Evolutionary conservation across 495 filamentous ascomycete genomes (phyloP), one percentile per base, ranked within the genome.

Genomic region (Aspergillus hancockii): DNA sequence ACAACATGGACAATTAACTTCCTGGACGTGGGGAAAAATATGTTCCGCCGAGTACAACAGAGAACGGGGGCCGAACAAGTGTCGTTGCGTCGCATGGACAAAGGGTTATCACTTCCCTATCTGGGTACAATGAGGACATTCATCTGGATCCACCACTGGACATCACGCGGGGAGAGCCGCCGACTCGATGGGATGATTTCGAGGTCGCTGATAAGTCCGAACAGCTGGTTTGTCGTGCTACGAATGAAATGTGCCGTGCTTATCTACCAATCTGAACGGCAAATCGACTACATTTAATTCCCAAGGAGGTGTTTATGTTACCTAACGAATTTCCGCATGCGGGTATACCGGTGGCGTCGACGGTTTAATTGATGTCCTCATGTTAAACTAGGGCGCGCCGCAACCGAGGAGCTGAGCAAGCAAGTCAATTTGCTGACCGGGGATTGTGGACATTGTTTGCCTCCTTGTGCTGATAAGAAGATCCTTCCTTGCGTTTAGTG

Each of bases 261-360:
- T 62, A 62, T 62, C 60, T 54, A 30, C 47, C 31, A 10, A 25
- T 22, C 14, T 46, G 4, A 47, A 40, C 31, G 28, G 53, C 51
- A 18, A 30, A 40, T 52, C 8, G 43, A 47, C 43, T 47, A 16
- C 16, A 3, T n/a, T 36, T 32, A 23, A 4, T 3, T 14, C 34
- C 19, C 38, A 36, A 12, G 14, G 16, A 43, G 4, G 22, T 23
- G 43, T 61, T 62, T 57, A 63, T 62, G 59, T 67, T 67, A 67
- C 64, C 64, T 67, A 67, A 67, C n/a, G 13, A 40, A 54, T 53
- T 53, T 53, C 51, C 51, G 31, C 13, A 53, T 22, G 31, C 51
- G 31, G 51, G 18, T 34, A 23, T 53, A 22, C 28, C 51, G 32
- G 51, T 53, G 51, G 51, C 32, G 51, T 38, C 49, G 28, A 31